A percentile compares a stretch with the other conserved stretches of the same genome.
These are phyloP conservation scores for Jacaranda mimosifolia DNA, from an alignment of 257 asterid species.

Conservation along the genomic window DNA sequence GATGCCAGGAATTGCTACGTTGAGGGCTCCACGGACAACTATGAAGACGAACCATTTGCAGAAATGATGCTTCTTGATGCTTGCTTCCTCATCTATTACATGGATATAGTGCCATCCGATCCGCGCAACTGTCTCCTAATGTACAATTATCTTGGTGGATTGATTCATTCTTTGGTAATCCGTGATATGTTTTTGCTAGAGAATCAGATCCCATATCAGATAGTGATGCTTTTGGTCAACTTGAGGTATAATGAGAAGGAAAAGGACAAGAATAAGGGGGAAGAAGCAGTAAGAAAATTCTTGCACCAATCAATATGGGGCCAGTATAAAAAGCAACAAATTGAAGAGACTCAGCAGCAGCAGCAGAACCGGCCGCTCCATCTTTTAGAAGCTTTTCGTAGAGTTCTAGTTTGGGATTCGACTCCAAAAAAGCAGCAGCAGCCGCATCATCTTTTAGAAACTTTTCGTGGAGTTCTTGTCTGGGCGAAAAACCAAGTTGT, in stretches of 20 bases:
- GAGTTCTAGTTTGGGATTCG: neutral
- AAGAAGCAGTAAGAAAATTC: neutral
- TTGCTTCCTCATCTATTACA: constrained; percentile 21
- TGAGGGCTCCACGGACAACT: constrained; percentile 18
- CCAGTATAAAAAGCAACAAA: neutral
- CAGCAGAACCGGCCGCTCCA: neutral
- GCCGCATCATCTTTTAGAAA: constrained; percentile 10
- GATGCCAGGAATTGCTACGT: constrained; percentile 20
- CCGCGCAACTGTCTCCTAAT: neutral
- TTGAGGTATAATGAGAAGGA: neutral
- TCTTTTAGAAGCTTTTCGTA: neutral
- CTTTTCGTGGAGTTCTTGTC: neutral
- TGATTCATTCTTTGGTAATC: neutral
- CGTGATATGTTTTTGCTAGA: constrained; percentile 30
- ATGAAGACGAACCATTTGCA: neutral
- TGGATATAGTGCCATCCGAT: neutral
- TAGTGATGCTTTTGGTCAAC: neutral
- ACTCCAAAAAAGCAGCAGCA: neutral
- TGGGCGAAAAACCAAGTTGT: neutral
- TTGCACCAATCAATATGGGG: neutral
- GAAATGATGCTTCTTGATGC: constrained; percentile 36
- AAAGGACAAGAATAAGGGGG: neutral
- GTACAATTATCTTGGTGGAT: constrained; percentile 13
- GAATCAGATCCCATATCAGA: constrained; percentile 30
- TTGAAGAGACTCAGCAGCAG: neutral